These are phyloP conservation scores for Quercus parvula DNA, from an alignment of 306 rosid species.

Conservation along the genomic window DNA sequence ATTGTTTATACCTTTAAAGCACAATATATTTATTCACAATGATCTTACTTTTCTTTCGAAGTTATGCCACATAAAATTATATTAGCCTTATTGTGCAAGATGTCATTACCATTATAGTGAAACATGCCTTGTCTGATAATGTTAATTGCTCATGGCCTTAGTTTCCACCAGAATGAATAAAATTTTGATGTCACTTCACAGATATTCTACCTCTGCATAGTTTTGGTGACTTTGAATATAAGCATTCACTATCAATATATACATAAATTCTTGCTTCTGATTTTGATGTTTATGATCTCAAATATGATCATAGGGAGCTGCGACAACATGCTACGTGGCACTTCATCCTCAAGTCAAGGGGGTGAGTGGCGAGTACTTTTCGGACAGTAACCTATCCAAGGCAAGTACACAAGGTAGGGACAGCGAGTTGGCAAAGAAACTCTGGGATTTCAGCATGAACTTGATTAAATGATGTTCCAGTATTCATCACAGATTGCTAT, in stretches of 20 bases:
- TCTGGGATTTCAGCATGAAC: slow-evolving; percentile 72
- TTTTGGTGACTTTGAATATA: not conserved
- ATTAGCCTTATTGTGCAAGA: not conserved
- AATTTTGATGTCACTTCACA: not conserved
- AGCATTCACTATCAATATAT: not conserved
- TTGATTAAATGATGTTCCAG: slow-evolving; percentile 22
- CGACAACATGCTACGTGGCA: slow-evolving; percentile 83
- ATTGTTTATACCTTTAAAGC: not conserved
- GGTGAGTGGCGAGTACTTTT: slow-evolving; percentile 60
- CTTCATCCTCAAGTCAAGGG: slow-evolving; percentile 65
- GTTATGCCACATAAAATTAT: not conserved
- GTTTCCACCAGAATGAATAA: not conserved
- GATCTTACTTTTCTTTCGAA: too few species aligned
- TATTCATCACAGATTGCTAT: not conserved
- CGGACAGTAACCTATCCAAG: slow-evolving; percentile 44
- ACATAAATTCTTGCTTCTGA: not conserved
- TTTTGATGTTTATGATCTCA: slow-evolving; percentile 8
- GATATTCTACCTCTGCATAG: not conserved
- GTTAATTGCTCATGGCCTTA: not conserved
- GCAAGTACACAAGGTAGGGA: slow-evolving; percentile 46
- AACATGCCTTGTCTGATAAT: not conserved
- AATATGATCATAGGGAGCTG: slow-evolving; percentile 62
- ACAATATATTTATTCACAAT: too few species aligned
- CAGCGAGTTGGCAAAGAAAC: slow-evolving; percentile 58
- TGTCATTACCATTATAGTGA: not conserved